Evolutionary conservation across 2,329 filamentous ascomycete species (phyloP).

Genomic region (Berkeleyomyces basicola): DNA sequence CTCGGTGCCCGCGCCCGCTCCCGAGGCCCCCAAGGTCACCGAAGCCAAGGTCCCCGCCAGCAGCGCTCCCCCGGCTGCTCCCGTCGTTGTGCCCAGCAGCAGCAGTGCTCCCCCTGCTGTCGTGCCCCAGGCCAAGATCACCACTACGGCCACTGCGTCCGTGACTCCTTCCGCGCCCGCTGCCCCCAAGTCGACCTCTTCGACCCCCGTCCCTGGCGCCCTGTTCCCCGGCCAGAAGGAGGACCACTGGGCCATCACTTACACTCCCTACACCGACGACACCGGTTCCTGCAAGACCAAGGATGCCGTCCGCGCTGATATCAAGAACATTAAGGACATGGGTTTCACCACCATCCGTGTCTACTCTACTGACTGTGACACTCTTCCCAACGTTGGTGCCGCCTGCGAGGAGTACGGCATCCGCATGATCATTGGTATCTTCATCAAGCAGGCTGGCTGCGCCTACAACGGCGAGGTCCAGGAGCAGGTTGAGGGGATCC

Average conservation of each 20-base stretch:
- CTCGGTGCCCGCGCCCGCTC: neutral
- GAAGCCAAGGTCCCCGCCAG: neutral
- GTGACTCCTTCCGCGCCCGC: slow-evolving; percentile 17
- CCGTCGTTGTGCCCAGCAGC: neutral
- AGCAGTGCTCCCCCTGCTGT: neutral
- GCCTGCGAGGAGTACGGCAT: slow-evolving; percentile 51
- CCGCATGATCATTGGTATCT: slow-evolving; percentile 75
- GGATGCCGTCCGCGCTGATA: slow-evolving; percentile 40
- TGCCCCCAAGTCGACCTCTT: slow-evolving; percentile 14
- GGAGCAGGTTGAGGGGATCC: slow-evolving; percentile 58
- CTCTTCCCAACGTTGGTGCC: slow-evolving; percentile 56
- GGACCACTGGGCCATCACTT: slow-evolving; percentile 58
- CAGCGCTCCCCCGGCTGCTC: neutral
- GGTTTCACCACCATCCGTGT: slow-evolving; percentile 61
- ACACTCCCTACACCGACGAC: slow-evolving; percentile 51
- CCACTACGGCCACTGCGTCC: slow-evolving; percentile 16
- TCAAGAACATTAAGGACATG: slow-evolving; percentile 42
- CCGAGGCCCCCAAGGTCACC: neutral
- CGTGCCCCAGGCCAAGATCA: neutral
- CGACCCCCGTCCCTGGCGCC: slow-evolving; percentile 17
- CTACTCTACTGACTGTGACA: slow-evolving; percentile 85
- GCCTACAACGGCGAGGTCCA: slow-evolving; percentile 45
- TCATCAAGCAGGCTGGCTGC: slow-evolving; percentile 52
- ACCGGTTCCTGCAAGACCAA: slow-evolving; percentile 48
- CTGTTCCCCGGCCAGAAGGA: slow-evolving; percentile 25